Base-by-base conservation (phyloP, 176 grass and related monocot genomes). In the Phyllostachys edulis region DNA sequence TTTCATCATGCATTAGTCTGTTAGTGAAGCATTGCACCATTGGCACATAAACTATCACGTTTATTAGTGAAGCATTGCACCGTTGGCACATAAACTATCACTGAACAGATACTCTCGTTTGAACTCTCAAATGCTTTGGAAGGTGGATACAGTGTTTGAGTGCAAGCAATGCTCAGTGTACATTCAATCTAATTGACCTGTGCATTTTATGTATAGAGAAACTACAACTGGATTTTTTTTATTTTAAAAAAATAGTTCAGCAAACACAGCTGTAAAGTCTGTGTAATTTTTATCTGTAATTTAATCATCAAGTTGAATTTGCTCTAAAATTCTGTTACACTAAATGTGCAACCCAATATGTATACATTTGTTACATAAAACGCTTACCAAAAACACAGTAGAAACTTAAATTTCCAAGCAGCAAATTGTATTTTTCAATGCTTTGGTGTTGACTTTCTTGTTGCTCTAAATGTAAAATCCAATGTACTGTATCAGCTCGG, bases 1-100 rank as follows among this genome's bases (percentile, higher is more conserved):
- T 78, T 72, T 78, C 46, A 81, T 82, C 77, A 67, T 72, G 45
- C 44, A 55, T n/a, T 63, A 72, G 24, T 76, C 32, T 79, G 74
- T 69, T 49, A 15, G 23, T 44, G 49, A 78, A 67, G 10, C 41
- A 49, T 60, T 79, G 40, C 61, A 4, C 73, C 32, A 75, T 47
- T n/a, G n/a, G n/a, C n/a, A n/a, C n/a, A n/a, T n/a, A n/a, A n/a
- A n/a, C n/a, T n/a, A n/a, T n/a, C n/a, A n/a, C n/a, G 24, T 76
- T 40, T 79, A 79, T 69, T 49, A 15, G 23, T 44, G 49, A 78
- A 67, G 10, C 41, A 49, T 60, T 79, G 40, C 61, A 4, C 74
- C 32, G 69, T 49, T 71, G 44, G 40, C 59, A 55, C 73, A 66
- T 72, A 77, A 64, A 55, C 71, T 39, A 82, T 62, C 55, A 9